Evolutionary conservation across 1,284 basidiomycete genomes (phyloP).

Genomic region (Pholiota adiposa): DNA sequence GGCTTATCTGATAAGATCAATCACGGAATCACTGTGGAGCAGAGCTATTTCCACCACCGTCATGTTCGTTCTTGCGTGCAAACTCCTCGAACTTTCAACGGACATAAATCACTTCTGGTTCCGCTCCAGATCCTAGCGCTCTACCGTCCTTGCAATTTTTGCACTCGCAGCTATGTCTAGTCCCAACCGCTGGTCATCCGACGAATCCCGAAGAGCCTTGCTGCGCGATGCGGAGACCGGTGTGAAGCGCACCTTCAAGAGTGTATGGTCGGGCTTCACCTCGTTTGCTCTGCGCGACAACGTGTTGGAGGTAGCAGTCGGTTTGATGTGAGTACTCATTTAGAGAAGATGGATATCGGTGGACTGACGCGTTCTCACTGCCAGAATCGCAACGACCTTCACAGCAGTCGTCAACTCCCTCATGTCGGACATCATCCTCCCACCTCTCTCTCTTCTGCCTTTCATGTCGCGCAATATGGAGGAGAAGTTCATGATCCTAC

Average conservation of each 20-base stretch:
- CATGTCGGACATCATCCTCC: conserved; percentile 40
- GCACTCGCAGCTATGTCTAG: too few species aligned
- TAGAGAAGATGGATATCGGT: neutral
- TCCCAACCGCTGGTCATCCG: conserved; percentile 13
- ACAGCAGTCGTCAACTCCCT: conserved; percentile 39
- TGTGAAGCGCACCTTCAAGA: conserved; percentile 24
- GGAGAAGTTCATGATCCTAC: conserved; percentile 37
- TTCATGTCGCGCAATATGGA: conserved; percentile 39
- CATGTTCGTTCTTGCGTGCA: too few species aligned
- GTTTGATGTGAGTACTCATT: conserved; percentile 35
- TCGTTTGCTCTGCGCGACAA: conserved; percentile 37
- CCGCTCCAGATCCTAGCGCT: too few species aligned
- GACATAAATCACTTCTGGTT: too few species aligned
- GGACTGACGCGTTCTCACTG: neutral
- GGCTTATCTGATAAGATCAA: too few species aligned
- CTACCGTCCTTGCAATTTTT: too few species aligned
- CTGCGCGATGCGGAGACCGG: conserved; percentile 22
- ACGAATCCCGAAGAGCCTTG: conserved; percentile 22
- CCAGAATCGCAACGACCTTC: conserved; percentile 37
- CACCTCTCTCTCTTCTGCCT: conserved; percentile 38
- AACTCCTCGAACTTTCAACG: too few species aligned
- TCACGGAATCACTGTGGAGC: too few species aligned
- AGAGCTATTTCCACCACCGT: too few species aligned
- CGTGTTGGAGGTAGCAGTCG: conserved; percentile 44
- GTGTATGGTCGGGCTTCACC: conserved; percentile 30